Evolutionary conservation across 441 rosid species (phyloP), one percentile per base, ranked within the genome.

Genomic region (Eruca vesicaria): DNA sequence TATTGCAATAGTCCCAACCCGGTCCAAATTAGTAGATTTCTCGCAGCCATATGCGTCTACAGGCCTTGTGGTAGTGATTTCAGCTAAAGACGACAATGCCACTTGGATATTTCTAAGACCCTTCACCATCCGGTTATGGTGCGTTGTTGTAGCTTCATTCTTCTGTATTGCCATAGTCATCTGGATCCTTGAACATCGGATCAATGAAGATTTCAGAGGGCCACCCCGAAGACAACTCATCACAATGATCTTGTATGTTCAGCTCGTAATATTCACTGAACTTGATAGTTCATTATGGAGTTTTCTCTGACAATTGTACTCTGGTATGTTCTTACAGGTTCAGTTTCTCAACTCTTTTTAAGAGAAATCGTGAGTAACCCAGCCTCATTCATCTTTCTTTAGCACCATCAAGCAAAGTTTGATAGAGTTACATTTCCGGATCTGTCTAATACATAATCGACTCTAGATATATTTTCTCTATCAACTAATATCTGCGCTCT

Each of bases 1-100:
- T 80, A 84, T 92, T 79, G 79, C 97, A 3, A 90, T 94, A 31
- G 87, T 86, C 66, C 89, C 90, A 56, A 87, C 85, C 74, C 83
- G 99, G 61, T 88, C 93, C 11, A 86, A 59, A 72, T 58, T 72
- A 16, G 99, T 83, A 55, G 99, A 94, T 82, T 92, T 94, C 74
- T 85, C 93, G 77, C 99, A 92, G 88, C 98, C 98, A 18, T 94
- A 85, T 69, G 78, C 82, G 57, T 72, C 94, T 31, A 82, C 90
- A 4, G 99, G 99, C 75, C 96, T 94, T 20, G 99, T 92, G 72
- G 85, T 92, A 16, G 87, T 94, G 76, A 93, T 91, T 85, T 90
- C 89, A 1, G 41, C 84, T 58, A 65, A 62, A 9, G 76, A 80
- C 33, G 52, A 79, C 48, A 88, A 81, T 56, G 76, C 80, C 12